These are phyloP conservation scores for Moringa oleifera DNA, from an alignment of 345 rosid species.

Conservation along the genomic window DNA sequence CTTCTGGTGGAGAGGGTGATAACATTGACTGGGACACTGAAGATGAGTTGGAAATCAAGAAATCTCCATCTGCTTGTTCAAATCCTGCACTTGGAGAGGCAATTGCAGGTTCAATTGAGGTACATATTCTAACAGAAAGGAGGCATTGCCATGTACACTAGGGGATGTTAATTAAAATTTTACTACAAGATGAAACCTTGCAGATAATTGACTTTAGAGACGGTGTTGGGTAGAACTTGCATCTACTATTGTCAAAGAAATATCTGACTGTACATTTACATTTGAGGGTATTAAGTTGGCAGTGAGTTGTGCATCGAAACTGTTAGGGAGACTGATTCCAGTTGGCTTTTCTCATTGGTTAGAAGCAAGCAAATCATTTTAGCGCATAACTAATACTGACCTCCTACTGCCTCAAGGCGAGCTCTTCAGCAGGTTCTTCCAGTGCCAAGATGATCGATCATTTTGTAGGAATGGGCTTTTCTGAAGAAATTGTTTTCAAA, in stretches of 20 bases:
- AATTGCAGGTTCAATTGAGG: constrained; percentile 26
- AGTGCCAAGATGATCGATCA: constrained; percentile 45
- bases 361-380: background rate
- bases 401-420: constrained; percentile 34
- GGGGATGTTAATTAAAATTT: no score
- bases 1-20: constrained; percentile 31
- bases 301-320: background rate
- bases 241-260: no score
- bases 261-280: background rate
- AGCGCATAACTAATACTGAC: background rate
- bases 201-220: background rate
- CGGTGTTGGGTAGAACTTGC: background rate
- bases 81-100: constrained; percentile 23
- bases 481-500: constrained; percentile 49
- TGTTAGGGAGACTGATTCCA: background rate
- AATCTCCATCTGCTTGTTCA: constrained; percentile 22
- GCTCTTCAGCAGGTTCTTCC: constrained; percentile 44
- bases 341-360: background rate
- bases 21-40: constrained; percentile 58
- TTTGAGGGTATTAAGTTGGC: background rate
- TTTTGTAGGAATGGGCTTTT: constrained; percentile 73
- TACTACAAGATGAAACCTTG: no score
- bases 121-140: constrained; percentile 4
- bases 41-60: constrained; percentile 61
- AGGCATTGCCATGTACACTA: background rate